Evolutionary conservation across 306 rosid genomes (phyloP), one percentile per base, ranked within the genome.

Genomic region (Carpinus viminea): DNA sequence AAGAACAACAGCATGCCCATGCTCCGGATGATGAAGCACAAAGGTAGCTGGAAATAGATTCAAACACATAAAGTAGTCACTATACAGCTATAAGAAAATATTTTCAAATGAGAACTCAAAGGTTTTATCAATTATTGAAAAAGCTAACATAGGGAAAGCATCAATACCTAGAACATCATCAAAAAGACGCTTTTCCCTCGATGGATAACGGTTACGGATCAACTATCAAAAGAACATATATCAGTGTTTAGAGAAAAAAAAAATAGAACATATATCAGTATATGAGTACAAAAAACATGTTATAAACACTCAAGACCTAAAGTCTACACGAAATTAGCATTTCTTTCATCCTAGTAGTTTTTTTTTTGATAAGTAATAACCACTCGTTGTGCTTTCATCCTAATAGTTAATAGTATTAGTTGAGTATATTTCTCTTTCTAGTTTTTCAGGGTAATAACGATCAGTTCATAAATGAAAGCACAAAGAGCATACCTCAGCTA

Each of bases 11-110:
- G 97, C 95, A 82, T 95, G 98, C 68, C 98, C 98, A 48, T 95
- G 97, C 90, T 95, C 98, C 12, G 98, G 98, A 88, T 95, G 98
- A 83, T 95, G 92, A 85, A 92, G 95, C 43, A 95, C 95, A 91
- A 95, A 92, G 43, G 90, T 89, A 10, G 98, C 98, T 95, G 97
- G 82, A 91, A 61, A 31, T 10, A 66, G 69, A 87, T 24, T 85
- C 34, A 68, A 85, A 82, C 38, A 68, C 46, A 74, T 51, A 68
- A 62, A 82, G 51, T 72, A 80, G 84, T 89, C 83, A 90, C 60
- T 72, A 76, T 24, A 51, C 60, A 87, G 55, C 45, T 34, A 38
- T 17, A 43, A 73, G 74, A 71, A 69, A 72, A 82, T 36, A 80
- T 54, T 54, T 64, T 64, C 59, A 56, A 65, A 80, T 65, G 17